Percentiles rank a stretch among this genome's conserved stretches.
phyloP scores from a whole-genome alignment of 176 grass and related monocot species.

The Carex littledalei region DNA sequence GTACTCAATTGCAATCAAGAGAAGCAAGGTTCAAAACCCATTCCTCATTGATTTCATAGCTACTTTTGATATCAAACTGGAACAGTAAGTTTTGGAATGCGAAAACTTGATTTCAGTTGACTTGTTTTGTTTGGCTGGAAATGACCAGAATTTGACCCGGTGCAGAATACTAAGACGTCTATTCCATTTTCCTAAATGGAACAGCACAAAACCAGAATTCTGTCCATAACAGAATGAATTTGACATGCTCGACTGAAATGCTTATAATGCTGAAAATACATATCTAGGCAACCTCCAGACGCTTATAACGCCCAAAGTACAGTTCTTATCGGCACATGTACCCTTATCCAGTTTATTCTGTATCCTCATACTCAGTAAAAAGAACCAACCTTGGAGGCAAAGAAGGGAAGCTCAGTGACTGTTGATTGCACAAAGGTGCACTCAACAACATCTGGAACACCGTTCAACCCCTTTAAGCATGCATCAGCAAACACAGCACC shows the following conservation, averaged over 20 bases:
- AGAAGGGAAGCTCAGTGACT: slow-evolving; percentile 81
- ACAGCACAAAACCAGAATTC: slow-evolving; percentile 6
- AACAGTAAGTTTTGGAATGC: neutral
- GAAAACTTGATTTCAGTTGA: neutral
- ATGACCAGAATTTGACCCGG: neutral
- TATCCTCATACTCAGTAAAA: neutral
- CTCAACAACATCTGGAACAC: slow-evolving; percentile 75
- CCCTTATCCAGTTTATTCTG: neutral
- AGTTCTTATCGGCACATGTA: neutral
- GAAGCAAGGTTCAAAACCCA: neutral
- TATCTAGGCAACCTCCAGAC: neutral
- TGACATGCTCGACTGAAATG: neutral
- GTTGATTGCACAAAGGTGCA: slow-evolving; percentile 96
- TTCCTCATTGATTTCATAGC: neutral
- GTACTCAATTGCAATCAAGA: neutral
- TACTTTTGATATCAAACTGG: neutral
- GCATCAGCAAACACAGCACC: slow-evolving; percentile 96
- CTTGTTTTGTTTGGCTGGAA: neutral
- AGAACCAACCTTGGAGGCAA: slow-evolving; percentile 83
- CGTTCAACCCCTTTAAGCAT: slow-evolving; percentile 95
- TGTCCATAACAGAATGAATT: neutral
- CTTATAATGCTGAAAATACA: neutral
- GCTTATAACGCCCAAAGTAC: neutral
- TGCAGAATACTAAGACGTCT: neutral
- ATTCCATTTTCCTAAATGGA: too few species aligned